Base-by-base conservation (phyloP, 768 basidiomycete genomes). In the Tremella fuciformis region DNA sequence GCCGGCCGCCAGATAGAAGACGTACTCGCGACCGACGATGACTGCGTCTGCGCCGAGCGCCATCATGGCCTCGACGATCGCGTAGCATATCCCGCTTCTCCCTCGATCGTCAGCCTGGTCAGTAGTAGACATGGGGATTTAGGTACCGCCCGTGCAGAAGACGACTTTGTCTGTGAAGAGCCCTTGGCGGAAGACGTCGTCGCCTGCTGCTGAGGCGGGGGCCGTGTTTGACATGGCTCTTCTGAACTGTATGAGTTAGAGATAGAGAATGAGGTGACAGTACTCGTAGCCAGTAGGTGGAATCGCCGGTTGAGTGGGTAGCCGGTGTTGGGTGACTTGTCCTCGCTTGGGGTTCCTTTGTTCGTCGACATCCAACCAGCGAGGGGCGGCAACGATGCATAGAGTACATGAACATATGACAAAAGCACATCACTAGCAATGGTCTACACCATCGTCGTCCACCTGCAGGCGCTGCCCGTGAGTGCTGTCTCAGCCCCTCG, bases 21-120 rank as follows among this genome's bases (percentile, higher is more conserved):
- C 86, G 78, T 62, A 91, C 91, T 89, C 90, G 76, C 93, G 81
- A 3, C 92, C 91, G 42, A 94, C 80, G 71, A 98, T 97, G 55
- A 81, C 80, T 13, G 91, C 86, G 67, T 83, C 80, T 11, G 86
- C 88, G 13, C 93, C 93, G 38, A 70, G 70, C 77, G 85, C 50
- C 76, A 92, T 89, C 70, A 94, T 80, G 19, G 86, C 83, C 70
- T 89, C 84, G 37, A 88, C 88, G 87, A 94, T 92, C 50, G 80
- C 84, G 66, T 86, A 86, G 79, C 92, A 91, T 78, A 99, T 97
- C 15, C 93, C 94, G 58, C 89, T 89, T 22, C 77, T 58, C 4
- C 76, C 75, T 74, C 1, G 2, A 6, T 22, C 51, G 13, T 53
- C 3, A 29, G 41, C 49, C 2, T 15, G 46, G 34, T 25, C 53